A percentile compares a stretch with the other conserved stretches of the same genome.
These are phyloP conservation scores for Hypoxylon crocopeplum DNA, from an alignment of 495 filamentous ascomycete species.

Conservation along the genomic window DNA sequence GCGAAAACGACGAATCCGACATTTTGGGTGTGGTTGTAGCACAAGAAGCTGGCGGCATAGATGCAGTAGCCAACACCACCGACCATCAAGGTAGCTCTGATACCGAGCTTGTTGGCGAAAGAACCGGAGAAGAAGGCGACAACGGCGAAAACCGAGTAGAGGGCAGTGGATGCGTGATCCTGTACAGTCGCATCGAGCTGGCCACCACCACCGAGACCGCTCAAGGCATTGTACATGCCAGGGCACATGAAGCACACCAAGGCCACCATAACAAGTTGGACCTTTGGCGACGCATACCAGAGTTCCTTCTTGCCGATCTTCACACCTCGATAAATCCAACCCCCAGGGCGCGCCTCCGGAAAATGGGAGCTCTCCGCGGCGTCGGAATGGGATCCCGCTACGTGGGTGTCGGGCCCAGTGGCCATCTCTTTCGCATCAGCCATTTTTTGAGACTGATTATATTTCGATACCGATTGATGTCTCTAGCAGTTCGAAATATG, in stretches of 20 bases:
- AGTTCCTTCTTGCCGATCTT: slow-evolving; percentile 61
- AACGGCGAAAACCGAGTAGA: slow-evolving; percentile 82
- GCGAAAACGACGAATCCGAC: slow-evolving; percentile 79
- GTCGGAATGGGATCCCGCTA: slow-evolving; percentile 7
- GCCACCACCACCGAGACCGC: slow-evolving; percentile 78
- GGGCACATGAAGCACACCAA: slow-evolving; percentile 91
- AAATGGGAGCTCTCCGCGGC: slow-evolving; percentile 9
- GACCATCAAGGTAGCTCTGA: slow-evolving; percentile 73
- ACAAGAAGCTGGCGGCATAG: slow-evolving; percentile 79
- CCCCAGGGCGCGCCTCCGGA: slow-evolving; percentile 42
- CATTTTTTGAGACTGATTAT: slow-evolving; percentile 22
- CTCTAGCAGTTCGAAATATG: slow-evolving; percentile 10
- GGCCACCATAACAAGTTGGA: slow-evolving; percentile 76
- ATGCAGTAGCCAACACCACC: slow-evolving; percentile 88
- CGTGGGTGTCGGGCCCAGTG: slow-evolving; percentile 5
- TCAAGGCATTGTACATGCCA: slow-evolving; percentile 83
- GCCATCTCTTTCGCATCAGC: slow-evolving; percentile 20
- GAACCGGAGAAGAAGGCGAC: slow-evolving; percentile 89
- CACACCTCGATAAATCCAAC: slow-evolving; percentile 75
- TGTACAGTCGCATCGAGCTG: slow-evolving; percentile 67
- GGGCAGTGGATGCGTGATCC: slow-evolving; percentile 62
- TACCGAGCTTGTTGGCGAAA: slow-evolving; percentile 76
- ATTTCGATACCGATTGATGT: slow-evolving; percentile 5
- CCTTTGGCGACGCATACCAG: slow-evolving; percentile 78
- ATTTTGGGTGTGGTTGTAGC: slow-evolving; percentile 82